Evolutionary conservation across 1,139 yeast genomes (phyloP), one percentile per base, ranked within the genome.

Genomic region (Yamadazyma triangularis): DNA sequence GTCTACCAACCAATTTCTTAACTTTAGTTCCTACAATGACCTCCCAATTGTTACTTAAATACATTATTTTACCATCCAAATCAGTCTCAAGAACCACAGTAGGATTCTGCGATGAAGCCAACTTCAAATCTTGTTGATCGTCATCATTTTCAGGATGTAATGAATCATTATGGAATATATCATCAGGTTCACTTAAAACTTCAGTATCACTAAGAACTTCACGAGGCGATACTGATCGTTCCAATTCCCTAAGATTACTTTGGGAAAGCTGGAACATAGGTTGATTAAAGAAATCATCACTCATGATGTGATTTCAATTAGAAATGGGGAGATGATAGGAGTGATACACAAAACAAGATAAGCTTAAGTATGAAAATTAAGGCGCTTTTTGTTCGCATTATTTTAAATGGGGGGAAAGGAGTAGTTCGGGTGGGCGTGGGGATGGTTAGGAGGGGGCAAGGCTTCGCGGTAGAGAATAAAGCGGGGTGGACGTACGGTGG

Each of bases 51-150:
- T 71, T 72, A 40, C 91, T 76, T 21, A 88, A 54, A 51, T 84
- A 85, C 32, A 75, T 73, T n/a, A 91, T 78, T 25, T 70, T 74
- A 13, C 96, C 88, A 45, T 80, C 81, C 48, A 87, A 60, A 47
- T 83, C 91, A 36, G 91, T 60, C 54, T 91, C 98, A 62, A 91
- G 60, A 2, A 91, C 81, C n/a, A 81, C 76, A n/a, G 88, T 80
- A 4, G 87, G 87, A 43, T 80, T 82, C 40, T 74, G 72, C 9
- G 79, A 71, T 13, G 84, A 76, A 1, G 89, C 89, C 18, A 65
- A 44, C 13, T 67, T 52, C 21, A 72, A 51, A 39, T 71, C 77
- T n/a, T 66, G 52, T 41, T 64, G 70, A 29, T 65, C 74, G 31
- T n/a, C n/a, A n/a, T n/a, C n/a, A n/a, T n/a, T n/a, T n/a, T n/a